A percentile compares a stretch with the other conserved stretches of the same genome.
phyloP scores from a whole-genome alignment of 192 early-diverging fungal species.

The Backusella westeae region DNA sequence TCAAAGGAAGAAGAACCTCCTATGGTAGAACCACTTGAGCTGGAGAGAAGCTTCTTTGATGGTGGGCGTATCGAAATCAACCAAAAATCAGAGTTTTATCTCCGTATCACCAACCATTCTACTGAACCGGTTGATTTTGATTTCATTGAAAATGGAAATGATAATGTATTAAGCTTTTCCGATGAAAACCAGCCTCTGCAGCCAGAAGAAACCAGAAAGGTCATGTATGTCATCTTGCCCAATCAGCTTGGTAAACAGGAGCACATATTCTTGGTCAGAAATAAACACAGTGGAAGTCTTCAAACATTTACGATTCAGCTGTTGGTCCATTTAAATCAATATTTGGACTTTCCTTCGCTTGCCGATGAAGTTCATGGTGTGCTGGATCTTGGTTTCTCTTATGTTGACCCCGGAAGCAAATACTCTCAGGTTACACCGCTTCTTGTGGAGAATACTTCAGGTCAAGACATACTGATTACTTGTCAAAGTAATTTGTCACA shows the following conservation, averaged over 20 bases:
- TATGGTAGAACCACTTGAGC: conserved; percentile 26
- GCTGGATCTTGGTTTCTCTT: conserved; percentile 81
- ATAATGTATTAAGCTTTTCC: conserved; percentile 32
- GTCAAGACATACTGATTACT: conserved; percentile 64
- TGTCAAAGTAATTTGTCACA: conserved; percentile 77
- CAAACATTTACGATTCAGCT: conserved; percentile 49
- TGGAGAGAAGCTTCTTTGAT: conserved; percentile 48
- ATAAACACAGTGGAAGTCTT: conserved; percentile 29
- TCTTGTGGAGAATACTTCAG: conserved; percentile 67
- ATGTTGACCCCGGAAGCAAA: conserved; percentile 70
- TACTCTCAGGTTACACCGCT: conserved; percentile 74
- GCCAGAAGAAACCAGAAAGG: conserved; percentile 53
- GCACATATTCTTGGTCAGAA: conserved; percentile 47
- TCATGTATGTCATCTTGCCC: conserved; percentile 56
- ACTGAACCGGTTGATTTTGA: conserved; percentile 32
- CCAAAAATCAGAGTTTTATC: conserved; percentile 48
- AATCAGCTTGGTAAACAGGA: conserved; percentile 49
- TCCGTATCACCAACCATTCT: conserved; percentile 46
- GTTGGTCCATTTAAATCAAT: conserved; percentile 51
- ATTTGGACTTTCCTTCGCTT: conserved; percentile 63
- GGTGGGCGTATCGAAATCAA: conserved; percentile 50
- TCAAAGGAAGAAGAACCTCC: not conserved
- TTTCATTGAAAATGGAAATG: conserved; percentile 25
- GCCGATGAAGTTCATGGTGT: conserved; percentile 51
- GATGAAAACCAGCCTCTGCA: conserved; percentile 37